Evolutionary conservation across 129 eudicot genomes (phyloP).

Genomic region (Scalesia atractyloides): DNA sequence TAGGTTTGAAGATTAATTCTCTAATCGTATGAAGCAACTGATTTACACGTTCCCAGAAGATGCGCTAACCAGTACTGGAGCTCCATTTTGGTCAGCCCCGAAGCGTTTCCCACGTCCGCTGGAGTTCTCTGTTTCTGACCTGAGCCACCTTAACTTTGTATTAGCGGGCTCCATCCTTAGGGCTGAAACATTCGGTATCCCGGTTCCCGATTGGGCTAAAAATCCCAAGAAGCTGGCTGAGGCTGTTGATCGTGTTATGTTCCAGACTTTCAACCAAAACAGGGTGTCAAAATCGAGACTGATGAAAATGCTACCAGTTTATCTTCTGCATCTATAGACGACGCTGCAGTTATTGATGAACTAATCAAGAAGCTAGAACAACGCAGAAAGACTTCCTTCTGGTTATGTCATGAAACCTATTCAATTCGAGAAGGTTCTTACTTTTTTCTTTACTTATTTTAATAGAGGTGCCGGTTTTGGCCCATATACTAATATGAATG

Average conservation of each 20-base stretch:
- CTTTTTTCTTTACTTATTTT: background rate
- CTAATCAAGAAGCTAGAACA: conserved; percentile 68
- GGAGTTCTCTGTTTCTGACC: conserved; percentile 63
- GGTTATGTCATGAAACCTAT: conserved; percentile 81
- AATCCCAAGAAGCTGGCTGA: conserved; percentile 67
- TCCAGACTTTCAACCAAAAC: conserved; percentile 82
- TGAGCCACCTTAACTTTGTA: conserved; percentile 67
- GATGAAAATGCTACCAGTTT: conserved; percentile 83
- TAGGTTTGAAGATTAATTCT: conserved; percentile 92
- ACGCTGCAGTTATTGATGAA: conserved; percentile 73
- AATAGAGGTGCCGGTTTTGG: background rate
- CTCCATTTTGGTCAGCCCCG: conserved; percentile 97
- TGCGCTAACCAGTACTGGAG: conserved; percentile 82
- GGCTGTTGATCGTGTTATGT: conserved; percentile 68
- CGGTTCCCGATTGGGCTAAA: conserved; percentile 80
- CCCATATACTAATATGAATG: background rate
- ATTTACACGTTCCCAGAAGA: conserved; percentile 89
- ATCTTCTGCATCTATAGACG: conserved; percentile 76
- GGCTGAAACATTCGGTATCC: conserved; percentile 86
- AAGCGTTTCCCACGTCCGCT: conserved; percentile 86
- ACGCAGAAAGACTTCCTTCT: conserved; percentile 45
- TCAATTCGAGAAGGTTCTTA: conserved; percentile 84
- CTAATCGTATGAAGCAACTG: conserved; percentile 82
- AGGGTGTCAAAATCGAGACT: conserved; percentile 78
- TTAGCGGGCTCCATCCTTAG: conserved; percentile 76